Evolutionary conservation across 441 rosid genomes (phyloP), one percentile per base, ranked within the genome.

Genomic region (Isatis lusitanica): DNA sequence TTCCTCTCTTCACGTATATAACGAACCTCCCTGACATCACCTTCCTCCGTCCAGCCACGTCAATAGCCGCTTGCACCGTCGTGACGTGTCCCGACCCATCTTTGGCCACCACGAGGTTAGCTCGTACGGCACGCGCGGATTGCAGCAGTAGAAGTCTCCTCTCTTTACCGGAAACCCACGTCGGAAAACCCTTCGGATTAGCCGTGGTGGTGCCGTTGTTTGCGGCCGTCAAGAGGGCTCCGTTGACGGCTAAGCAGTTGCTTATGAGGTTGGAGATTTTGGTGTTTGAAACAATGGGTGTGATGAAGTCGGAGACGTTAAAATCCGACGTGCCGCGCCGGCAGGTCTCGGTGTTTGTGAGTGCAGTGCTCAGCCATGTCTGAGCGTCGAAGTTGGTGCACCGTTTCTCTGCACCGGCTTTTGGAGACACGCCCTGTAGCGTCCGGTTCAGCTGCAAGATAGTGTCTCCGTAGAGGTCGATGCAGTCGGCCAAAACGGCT

Each of bases 321-420:
- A 91, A 73, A 65, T 91, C 97, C 33, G 33, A 64, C 16, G 86
- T 83, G 33, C 98, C 98, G 1, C 83, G 63, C 17, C 68, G 76
- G 71, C 98, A 93, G 5, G 94, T 91, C 62, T 81, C 80, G 11
- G 83, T 86, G 77, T 91, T 93, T 30, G 97, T 93, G 46, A 93
- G 61, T 3, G 94, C 89, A 0, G 96, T 84, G 82, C 96, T 93
- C 5, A 91, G 88, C 96, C 97, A 93, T 0, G 98, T 91, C 17
- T 91, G 97, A 5, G 86, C 93, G 55, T 93, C 97, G 4, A 90
- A 83, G 62, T 83, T 74, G 5, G 87, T 67, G 76, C 88, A 89
- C 0, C 40, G 31, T 58, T 36, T 66, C 61, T 46, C 71, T n/a
- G 66, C n/a, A 28, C 7, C 52, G 21, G 67, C 9, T 28, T 63